Percentiles rank a stretch among this genome's conserved stretches.
These are phyloP conservation scores for Eucalyptus tenuipes DNA, from an alignment of 345 rosid species.

Conservation along the genomic window DNA sequence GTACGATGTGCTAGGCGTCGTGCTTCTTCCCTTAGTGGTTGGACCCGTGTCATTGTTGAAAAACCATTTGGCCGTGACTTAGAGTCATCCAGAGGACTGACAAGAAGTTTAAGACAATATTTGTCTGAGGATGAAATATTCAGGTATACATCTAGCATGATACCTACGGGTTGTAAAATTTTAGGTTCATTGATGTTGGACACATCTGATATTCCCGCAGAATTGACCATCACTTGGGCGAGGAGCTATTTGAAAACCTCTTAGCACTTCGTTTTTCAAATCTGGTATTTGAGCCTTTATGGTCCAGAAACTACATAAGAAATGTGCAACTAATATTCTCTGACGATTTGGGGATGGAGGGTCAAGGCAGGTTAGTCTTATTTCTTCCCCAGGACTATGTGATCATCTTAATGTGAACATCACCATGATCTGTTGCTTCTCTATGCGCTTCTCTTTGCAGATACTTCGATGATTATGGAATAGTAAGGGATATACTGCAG, in stretches of 20 bases:
- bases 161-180: not conserved
- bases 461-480: constrained; percentile 34
- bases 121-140: constrained; percentile 37
- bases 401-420: not conserved
- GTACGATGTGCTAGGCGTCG: constrained; percentile 31
- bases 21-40: constrained; percentile 33
- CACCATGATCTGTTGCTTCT: not conserved
- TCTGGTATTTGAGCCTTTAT: constrained; percentile 38
- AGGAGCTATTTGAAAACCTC: constrained; percentile 42
- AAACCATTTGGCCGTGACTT: constrained; percentile 46
- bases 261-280: constrained; percentile 45
- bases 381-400: not conserved
- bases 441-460: not conserved
- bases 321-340: constrained; percentile 41
- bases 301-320: constrained; percentile 43
- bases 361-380: constrained; percentile 30
- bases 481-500: constrained; percentile 40
- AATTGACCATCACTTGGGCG: constrained; percentile 43
- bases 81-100: constrained; percentile 29
- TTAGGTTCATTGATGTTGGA: not conserved
- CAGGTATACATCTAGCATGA: constrained; percentile 13
- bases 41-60: constrained; percentile 46
- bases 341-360: constrained; percentile 36
- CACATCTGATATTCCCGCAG: not conserved
- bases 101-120: constrained; percentile 21